phyloP scores from a whole-genome alignment of 192 early-diverging fungal species.

The Nowakowskiella sp. region DNA sequence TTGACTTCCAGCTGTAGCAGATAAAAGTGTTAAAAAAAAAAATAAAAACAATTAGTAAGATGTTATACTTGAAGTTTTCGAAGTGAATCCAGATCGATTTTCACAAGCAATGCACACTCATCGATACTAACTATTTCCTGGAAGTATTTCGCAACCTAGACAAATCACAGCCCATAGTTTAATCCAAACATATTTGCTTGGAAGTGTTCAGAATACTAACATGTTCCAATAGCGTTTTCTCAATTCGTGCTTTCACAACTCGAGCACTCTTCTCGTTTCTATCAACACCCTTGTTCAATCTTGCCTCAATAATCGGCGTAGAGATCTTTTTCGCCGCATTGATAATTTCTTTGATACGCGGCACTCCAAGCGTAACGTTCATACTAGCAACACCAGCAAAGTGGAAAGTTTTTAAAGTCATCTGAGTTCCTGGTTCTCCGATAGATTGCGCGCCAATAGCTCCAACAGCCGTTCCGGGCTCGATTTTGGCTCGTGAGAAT shows the following conservation, averaged over 20 bases:
- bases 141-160: conserved; percentile 80
- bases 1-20: conserved; percentile 71
- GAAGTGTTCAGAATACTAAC: conserved; percentile 10
- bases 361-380: conserved; percentile 99
- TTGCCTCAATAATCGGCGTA: conserved; percentile 82
- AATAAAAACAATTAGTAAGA: not conserved
- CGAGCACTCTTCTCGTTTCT: conserved; percentile 63
- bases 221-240: conserved; percentile 85
- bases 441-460: conserved; percentile 95
- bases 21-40: conserved; percentile 3
- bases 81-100: conserved; percentile 79
- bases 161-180: not conserved
- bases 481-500: conserved; percentile 83
- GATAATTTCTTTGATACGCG: conserved; percentile 99
- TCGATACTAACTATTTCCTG: conserved; percentile 76
- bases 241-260: conserved; percentile 94
- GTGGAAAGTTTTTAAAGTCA: conserved; percentile 99
- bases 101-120: conserved; percentile 70
- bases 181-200: conserved; percentile 11
- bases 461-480: conserved; percentile 91
- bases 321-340: conserved; percentile 94
- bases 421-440: conserved; percentile 98
- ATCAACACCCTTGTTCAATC: conserved; percentile 43
- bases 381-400: conserved; percentile 98
- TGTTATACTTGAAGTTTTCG: conserved; percentile 60